phyloP scores from a whole-genome alignment of 495 filamentous ascomycete genomes.

The Daldinia decipiens region DNA sequence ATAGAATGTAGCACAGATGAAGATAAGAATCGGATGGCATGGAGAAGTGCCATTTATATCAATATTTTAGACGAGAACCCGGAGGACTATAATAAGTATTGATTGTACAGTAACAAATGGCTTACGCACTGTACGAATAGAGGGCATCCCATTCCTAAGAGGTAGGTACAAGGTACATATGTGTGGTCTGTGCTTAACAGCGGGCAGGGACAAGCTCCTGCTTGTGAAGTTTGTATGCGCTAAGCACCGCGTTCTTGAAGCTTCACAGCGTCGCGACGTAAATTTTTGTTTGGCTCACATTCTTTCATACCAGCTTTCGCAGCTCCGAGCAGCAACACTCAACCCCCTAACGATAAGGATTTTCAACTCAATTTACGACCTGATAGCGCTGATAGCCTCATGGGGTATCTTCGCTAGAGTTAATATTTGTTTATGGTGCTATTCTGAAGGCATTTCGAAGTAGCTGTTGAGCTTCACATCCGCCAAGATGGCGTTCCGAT shows the following conservation, averaged over 20 bases:
- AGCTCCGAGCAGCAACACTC: background rate
- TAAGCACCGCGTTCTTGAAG: conserved; percentile 38
- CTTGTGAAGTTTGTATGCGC: conserved; percentile 27
- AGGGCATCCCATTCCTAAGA: no score
- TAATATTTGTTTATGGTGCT: conserved; percentile 22
- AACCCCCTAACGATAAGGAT: background rate
- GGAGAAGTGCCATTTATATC: conserved; percentile 38
- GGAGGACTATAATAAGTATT: conserved; percentile 22
- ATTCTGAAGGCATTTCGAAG: conserved; percentile 36
- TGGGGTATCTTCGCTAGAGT: conserved; percentile 8
- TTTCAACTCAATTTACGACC: background rate
- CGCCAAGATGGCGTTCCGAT: conserved; percentile 49
- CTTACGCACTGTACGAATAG: background rate
- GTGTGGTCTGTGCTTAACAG: background rate
- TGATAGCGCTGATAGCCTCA: background rate
- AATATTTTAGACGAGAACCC: conserved; percentile 34
- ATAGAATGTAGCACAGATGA: conserved; percentile 10
- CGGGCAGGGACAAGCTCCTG: conserved; percentile 5
- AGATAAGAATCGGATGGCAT: conserved; percentile 14
- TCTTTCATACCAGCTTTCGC: background rate
- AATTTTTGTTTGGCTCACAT: conserved; percentile 28
- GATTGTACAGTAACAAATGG: background rate
- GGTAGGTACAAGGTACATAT: background rate
- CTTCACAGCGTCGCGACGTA: conserved; percentile 33
- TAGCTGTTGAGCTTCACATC: conserved; percentile 22